Base-by-base conservation (phyloP, 2,329 filamentous ascomycete genomes). In the Fusarium xylarioides region DNA sequence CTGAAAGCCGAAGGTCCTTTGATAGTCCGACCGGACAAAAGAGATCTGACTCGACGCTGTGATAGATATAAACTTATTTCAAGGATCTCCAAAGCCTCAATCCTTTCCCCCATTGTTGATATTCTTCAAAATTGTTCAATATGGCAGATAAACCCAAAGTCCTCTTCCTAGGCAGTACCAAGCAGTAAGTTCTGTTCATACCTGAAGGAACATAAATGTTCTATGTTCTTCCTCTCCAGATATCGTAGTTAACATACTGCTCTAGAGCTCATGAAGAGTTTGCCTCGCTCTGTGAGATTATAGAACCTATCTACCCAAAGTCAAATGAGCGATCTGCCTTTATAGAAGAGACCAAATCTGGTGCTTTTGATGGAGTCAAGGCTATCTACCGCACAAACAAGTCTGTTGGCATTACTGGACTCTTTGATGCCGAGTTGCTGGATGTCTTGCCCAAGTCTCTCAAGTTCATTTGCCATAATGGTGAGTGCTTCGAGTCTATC, bases 321-420 rank as follows among this genome's bases (percentile, higher is more conserved):
- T 85, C 93, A 15, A 90, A 84, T 26, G 89, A 86, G 80, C 90
- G 93, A 61, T 80, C 82, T 26, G 90, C 90, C 23, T 95, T 97
- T 81, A 83, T 95, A 58, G 80, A 88, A 53, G 92, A 95, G 83
- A 91, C 89, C 80, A 83, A 84, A 54, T 86, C 87, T 26, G 92
- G 92, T 26, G 85, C 85, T 37, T 85, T 94, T n/a, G 89, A 93
- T 72, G 91, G 89, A 68, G 88, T 91, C 37, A 78, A 87, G 26
- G 91, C 88, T 42, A 86, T 88, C 34, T 96, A 92, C 82, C 89
- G 93, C 60, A 95, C 92, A 19, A 94, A 95, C 75, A 81, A 81
- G 49, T 93, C 91, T 37, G 84, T 88, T 46, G 78, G 78, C 18
- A 85, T 91, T 64, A 95, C 93, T 0, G 94, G 94, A 4, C 82